Evolutionary conservation across 208 protist genomes (phyloP).

Genomic region (Acanthamoeba lenticulata): DNA sequence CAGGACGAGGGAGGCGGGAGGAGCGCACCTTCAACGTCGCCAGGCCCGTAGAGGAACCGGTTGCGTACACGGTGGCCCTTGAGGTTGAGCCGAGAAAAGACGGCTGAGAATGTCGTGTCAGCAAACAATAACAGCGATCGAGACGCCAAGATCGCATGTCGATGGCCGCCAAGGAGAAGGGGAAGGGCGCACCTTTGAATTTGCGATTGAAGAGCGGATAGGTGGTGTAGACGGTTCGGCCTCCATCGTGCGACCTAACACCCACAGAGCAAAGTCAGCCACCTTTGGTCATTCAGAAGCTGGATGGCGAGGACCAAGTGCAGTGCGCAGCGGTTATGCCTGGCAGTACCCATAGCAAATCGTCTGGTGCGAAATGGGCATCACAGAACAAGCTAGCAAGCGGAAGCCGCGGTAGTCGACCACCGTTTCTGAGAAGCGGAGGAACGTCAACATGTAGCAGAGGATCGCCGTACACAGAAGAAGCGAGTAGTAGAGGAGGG

Average conservation of each 20-base stretch:
- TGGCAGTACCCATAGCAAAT: constrained; percentile 14
- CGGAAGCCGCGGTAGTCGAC: constrained; percentile 68
- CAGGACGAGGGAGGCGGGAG: neutral
- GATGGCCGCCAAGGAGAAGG: neutral
- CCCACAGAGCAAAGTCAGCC: neutral
- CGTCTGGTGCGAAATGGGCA: constrained; percentile 41
- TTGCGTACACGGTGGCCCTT: neutral
- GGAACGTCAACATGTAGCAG: no score
- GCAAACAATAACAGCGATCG: neutral
- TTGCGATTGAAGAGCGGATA: neutral
- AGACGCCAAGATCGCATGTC: neutral
- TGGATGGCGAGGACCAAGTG: no score
- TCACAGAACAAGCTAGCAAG: neutral
- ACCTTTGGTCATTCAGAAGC: neutral
- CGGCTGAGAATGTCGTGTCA: neutral
- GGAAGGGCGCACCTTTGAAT: neutral
- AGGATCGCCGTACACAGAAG: no score
- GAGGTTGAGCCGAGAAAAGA: constrained; percentile 48
- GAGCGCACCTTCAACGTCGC: neutral
- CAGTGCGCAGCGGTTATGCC: no score
- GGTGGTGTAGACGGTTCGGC: neutral
- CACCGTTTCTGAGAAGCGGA: neutral
- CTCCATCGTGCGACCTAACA: neutral
- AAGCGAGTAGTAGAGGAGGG: no score
- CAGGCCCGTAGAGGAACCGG: constrained; percentile 40